Conservation (phyloP, 108 stramenopile species). For the Seminavis robusta region DNA sequence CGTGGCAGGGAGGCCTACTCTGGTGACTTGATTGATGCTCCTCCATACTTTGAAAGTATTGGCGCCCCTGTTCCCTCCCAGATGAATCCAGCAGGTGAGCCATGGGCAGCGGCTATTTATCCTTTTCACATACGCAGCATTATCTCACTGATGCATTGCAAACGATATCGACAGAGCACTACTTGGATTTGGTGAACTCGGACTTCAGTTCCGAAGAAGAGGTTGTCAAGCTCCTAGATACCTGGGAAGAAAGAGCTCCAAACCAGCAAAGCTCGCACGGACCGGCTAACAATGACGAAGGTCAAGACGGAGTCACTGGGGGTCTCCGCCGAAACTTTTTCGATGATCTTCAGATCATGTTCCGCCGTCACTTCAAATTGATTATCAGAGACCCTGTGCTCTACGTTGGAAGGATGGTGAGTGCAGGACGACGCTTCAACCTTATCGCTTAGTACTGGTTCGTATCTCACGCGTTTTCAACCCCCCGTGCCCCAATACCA, state of each 20-base stretch:
- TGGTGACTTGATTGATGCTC: constrained; percentile 16
- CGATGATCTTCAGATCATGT: constrained; percentile 7
- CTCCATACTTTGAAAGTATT: constrained; percentile 43
- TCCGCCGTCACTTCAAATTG: constrained; percentile 3
- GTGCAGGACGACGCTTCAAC: too few relatives aligned
- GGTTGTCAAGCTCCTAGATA: constrained; percentile 25
- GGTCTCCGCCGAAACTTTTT: not conserved
- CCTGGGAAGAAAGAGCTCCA: constrained; percentile 9
- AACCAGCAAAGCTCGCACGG: not conserved
- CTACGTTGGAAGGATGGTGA: constrained; percentile 7
- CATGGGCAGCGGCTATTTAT: too few relatives aligned
- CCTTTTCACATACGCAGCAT: constrained; percentile 10
- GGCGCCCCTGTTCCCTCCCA: constrained; percentile 31
- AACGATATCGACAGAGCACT: constrained; percentile 24
- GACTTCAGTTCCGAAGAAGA: constrained; percentile 30
- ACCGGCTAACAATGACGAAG: not conserved
- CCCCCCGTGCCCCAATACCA: too few relatives aligned
- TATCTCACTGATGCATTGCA: not conserved
- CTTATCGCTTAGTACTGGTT: too few relatives aligned
- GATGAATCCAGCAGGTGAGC: constrained; percentile 24
- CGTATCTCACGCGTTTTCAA: constrained; percentile 10
- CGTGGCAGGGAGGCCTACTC: constrained; percentile 38
- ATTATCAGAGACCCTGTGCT: constrained; percentile 9
- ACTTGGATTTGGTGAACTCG: constrained; percentile 24
- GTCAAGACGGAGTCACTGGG: not conserved